Conservation (phyloP, 768 basidiomycete genomes). For the Rhodotorula toruloides region DNA sequence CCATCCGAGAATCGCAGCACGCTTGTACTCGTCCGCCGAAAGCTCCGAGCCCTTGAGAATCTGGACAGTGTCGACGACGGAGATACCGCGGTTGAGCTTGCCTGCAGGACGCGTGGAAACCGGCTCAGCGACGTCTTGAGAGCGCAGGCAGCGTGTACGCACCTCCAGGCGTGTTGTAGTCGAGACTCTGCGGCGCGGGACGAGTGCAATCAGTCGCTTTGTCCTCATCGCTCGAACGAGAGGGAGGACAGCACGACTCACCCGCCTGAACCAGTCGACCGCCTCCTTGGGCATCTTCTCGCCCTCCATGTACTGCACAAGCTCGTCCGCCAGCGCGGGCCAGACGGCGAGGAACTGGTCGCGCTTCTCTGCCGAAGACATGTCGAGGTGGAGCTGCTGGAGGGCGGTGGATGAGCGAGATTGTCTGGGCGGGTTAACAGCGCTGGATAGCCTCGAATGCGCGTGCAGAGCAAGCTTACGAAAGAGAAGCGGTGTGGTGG, state of each 20-base stretch:
- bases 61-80: constrained; percentile 85
- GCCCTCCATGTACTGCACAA: constrained; percentile 61
- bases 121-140: too few relatives aligned
- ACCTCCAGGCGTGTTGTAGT: constrained; percentile 86
- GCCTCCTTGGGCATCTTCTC: constrained; percentile 80
- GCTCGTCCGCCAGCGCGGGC: constrained; percentile 66
- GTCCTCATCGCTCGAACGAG: not conserved
- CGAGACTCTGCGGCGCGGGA: constrained; percentile 58
- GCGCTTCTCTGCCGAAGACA: constrained; percentile 23
- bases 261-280: constrained; percentile 74
- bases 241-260: constrained; percentile 47
- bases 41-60: constrained; percentile 70
- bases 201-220: not conserved
- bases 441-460: too few relatives aligned
- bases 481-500: too few relatives aligned
- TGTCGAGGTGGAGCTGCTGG: not conserved
- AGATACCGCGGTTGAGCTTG: constrained; percentile 94
- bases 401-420: not conserved
- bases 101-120: constrained; percentile 48
- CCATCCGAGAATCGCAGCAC: constrained; percentile 87
- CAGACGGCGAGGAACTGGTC: constrained; percentile 65
- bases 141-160: not conserved
- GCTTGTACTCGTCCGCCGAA: constrained; percentile 77
- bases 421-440: too few relatives aligned
- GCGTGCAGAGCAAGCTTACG: too few relatives aligned